Conservation (phyloP, 345 rosid genomes). For the Populus deltoides region DNA sequence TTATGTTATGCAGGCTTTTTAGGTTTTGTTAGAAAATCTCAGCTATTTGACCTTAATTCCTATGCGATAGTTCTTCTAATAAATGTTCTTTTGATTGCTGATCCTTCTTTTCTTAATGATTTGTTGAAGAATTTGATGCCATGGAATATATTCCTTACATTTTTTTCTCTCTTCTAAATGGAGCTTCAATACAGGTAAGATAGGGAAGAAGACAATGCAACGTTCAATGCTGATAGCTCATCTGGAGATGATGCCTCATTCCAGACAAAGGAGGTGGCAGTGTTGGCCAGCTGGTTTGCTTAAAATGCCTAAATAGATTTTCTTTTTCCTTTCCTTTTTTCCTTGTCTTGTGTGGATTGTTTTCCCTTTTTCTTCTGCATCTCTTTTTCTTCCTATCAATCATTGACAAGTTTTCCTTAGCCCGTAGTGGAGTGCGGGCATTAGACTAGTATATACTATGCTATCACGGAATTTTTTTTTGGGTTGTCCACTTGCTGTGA, state of each 20-base stretch:
- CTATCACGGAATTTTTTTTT: too few species aligned
- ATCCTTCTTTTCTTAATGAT: background rate
- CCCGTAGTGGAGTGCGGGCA: too few species aligned
- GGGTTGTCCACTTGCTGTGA: too few species aligned
- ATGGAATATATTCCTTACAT: background rate
- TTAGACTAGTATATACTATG: too few species aligned
- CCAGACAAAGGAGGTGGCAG: slow-evolving; percentile 74
- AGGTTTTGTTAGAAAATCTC: background rate
- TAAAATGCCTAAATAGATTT: background rate
- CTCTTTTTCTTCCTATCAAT: too few species aligned
- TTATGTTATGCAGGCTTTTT: background rate
- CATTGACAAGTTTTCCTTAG: too few species aligned
- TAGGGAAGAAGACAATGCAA: slow-evolving; percentile 75
- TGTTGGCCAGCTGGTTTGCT: slow-evolving; percentile 73
- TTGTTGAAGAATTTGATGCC: background rate
- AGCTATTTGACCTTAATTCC: background rate
- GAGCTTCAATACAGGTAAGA: slow-evolving; percentile 55
- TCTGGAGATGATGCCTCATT: slow-evolving; percentile 87
- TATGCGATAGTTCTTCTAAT: background rate
- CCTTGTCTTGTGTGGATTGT: background rate
- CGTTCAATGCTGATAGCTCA: slow-evolving; percentile 72
- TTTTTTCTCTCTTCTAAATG: background rate
- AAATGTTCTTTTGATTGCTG: background rate
- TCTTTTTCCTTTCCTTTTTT: background rate
- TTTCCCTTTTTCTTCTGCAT: too few species aligned